phyloP scores from a whole-genome alignment of 176 grass and related monocot genomes.

The Oryza coarctata region DNA sequence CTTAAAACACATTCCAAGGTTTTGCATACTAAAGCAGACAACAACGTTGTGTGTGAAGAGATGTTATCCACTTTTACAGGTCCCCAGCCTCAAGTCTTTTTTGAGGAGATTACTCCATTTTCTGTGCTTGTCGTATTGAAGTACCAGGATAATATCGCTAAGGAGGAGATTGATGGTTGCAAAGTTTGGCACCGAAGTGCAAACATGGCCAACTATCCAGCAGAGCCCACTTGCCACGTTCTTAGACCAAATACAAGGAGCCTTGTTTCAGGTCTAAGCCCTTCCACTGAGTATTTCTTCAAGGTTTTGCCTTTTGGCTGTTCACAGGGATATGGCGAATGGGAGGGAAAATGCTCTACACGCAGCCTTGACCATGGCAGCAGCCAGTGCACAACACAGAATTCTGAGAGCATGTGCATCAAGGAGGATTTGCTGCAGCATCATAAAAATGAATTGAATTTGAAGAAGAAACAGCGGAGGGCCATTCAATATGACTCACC shows the following conservation, averaged over 20 bases:
- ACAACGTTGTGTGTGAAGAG: constrained; percentile 18
- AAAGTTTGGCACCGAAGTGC: constrained; percentile 71
- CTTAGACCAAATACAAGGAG: constrained; percentile 59
- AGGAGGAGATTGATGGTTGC: constrained; percentile 62
- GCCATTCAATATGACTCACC: constrained; percentile 65
- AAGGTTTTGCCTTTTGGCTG: constrained; percentile 70
- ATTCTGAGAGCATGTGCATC: constrained; percentile 51
- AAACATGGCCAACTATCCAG: constrained; percentile 42
- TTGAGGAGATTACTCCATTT: constrained; percentile 59
- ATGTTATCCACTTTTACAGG: constrained; percentile 46
- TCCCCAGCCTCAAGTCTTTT: constrained; percentile 53
- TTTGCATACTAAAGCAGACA: constrained; percentile 1
- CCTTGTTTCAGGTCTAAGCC: constrained; percentile 63
- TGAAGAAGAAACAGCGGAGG: constrained; percentile 32
- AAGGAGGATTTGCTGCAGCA: constrained; percentile 38
- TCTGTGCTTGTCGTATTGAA: constrained; percentile 64
- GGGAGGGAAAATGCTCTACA: constrained; percentile 67
- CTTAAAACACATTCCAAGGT: background rate
- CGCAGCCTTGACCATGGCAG: constrained; percentile 48
- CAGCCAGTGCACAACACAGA: constrained; percentile 55
- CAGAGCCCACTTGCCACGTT: constrained; percentile 64
- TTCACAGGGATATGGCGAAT: constrained; percentile 44
- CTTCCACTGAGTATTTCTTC: constrained; percentile 74
- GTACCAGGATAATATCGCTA: constrained; percentile 43
- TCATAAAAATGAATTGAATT: constrained; percentile 44